Percentiles rank a stretch among this genome's conserved stretches.
Conservation (phyloP, 495 filamentous ascomycete species). For the Hypoxylon fragiforme region DNA sequence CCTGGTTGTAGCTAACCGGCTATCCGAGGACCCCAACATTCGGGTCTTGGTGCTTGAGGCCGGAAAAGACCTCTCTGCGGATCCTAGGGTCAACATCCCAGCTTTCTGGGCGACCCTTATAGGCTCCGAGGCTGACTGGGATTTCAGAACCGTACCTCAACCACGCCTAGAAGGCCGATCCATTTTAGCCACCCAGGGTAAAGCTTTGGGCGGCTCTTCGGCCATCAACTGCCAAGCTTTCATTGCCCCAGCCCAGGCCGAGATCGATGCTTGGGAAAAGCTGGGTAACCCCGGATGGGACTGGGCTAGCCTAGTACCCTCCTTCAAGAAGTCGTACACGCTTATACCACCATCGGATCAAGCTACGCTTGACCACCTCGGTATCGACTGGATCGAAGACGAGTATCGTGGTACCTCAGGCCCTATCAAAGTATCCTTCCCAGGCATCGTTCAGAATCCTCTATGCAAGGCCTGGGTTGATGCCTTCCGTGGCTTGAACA, state of each 20-base stretch:
- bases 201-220: constrained; percentile 11
- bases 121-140: constrained; percentile 11
- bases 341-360: constrained; percentile 19
- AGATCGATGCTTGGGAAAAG: constrained; percentile 56
- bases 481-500: too few species aligned
- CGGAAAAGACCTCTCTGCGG: constrained; percentile 30
- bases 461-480: too few species aligned
- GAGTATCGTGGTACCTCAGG: too few species aligned
- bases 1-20: constrained; percentile 52
- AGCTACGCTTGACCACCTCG: too few species aligned
- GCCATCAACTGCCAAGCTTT: constrained; percentile 8
- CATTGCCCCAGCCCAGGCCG: constrained; percentile 17
- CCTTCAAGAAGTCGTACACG: constrained; percentile 29
- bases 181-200: too few species aligned
- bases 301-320: constrained; percentile 24
- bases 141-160: constrained; percentile 9
- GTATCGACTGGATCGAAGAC: constrained; percentile 1
- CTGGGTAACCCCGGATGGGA: constrained; percentile 52
- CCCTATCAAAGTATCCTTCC: too few species aligned
- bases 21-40: constrained; percentile 48
- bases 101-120: not conserved
- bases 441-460: too few species aligned
- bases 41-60: constrained; percentile 55
- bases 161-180: not conserved
- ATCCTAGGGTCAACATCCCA: constrained; percentile 5